Base-by-base conservation (phyloP, 2,329 filamentous ascomycete genomes). In the Paecilomyces sp. region DNA sequence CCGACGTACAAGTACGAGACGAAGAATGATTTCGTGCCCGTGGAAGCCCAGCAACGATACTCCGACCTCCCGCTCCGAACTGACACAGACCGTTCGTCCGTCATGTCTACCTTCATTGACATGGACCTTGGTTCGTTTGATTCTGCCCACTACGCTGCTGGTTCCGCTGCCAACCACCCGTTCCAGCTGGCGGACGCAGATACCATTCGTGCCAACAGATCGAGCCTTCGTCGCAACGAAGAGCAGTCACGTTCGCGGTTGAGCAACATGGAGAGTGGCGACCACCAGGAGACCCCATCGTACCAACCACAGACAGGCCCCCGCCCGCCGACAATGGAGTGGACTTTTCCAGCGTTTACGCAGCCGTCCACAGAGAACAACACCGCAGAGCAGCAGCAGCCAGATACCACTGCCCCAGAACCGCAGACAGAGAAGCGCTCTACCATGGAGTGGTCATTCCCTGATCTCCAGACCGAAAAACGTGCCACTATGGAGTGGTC, bases 1-100 rank as follows among this genome's bases (percentile, higher is more conserved):
- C 80, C 80, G 6, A 82, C 80, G n/a, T 87, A 87, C 67, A 80
- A 79, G 58, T 84, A 85, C 66, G 81, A 83, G 63, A 80, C 78
- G 7, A 77, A 83, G 55, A 80, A 79, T 54, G 77, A 77, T 65
- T 78, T 80, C 61, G 72, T 80, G 3, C 77, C 77, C 0, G 69
- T 80, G 25, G 71, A 78, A 62, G 64, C 70, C 11, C 69, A 68
- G 65, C 75, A 77, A 53, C 78, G 79, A 25, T 66, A 69, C 2
- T 84, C 83, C 1, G 84, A 86, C 67, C 74, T 87, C 4, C 82
- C 84, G 7, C 76, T 80, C 22, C 74, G 78, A 58, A 74, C 71
- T 1, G 74, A 75, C n/a, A 77, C 75, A 15, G 76, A 78, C 62
- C 74, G 77, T 13, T 80, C 76, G 5, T 80, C 78, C 0, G 78